Evolutionary conservation across 2,329 filamentous ascomycete genomes (phyloP).

Genomic region (Penicillium nordicum): DNA sequence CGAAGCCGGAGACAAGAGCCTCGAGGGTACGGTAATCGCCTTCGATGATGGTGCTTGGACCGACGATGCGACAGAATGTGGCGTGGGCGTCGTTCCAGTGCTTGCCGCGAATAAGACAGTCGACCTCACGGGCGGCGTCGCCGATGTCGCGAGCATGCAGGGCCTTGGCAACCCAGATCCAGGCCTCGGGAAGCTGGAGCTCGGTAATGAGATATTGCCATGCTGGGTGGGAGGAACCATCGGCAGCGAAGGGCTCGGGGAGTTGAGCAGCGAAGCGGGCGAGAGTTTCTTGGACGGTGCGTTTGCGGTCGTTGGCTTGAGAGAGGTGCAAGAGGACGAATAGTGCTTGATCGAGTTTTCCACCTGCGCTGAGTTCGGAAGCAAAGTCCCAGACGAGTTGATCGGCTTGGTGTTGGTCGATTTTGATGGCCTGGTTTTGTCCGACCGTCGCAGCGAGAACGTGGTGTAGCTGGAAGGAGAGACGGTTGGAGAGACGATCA

Average conservation of each 20-base stretch:
- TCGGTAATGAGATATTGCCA: slow-evolving; percentile 61
- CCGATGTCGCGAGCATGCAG: slow-evolving; percentile 72
- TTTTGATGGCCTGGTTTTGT: slow-evolving; percentile 49
- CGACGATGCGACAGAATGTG: slow-evolving; percentile 76
- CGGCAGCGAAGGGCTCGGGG: slow-evolving; percentile 53
- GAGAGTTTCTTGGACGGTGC: slow-evolving; percentile 69
- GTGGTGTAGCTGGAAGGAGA: slow-evolving; percentile 82
- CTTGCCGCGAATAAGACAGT: slow-evolving; percentile 73
- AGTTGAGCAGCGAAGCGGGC: slow-evolving; percentile 68
- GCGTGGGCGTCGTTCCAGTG: slow-evolving; percentile 78
- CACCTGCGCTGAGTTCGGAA: slow-evolving; percentile 50
- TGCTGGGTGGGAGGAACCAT: slow-evolving; percentile 38
- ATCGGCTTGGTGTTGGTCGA: slow-evolving; percentile 61
- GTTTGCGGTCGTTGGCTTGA: slow-evolving; percentile 59
- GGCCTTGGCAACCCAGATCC: slow-evolving; percentile 87
- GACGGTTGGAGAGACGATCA: slow-evolving; percentile 68
- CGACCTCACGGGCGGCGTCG: slow-evolving; percentile 68
- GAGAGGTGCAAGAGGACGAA: slow-evolving; percentile 78
- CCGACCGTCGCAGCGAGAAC: slow-evolving; percentile 51
- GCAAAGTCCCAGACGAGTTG: slow-evolving; percentile 63
- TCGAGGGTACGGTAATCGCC: slow-evolving; percentile 70
- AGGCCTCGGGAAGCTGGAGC: slow-evolving; percentile 67
- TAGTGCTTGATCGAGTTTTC: slow-evolving; percentile 66
- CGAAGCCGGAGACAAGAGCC: slow-evolving; percentile 68
- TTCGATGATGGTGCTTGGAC: slow-evolving; percentile 76